Evolutionary conservation across 805 yeast genomes (phyloP), one percentile per base, ranked within the genome.

Genomic region (Zygotorulaspora sp.): DNA sequence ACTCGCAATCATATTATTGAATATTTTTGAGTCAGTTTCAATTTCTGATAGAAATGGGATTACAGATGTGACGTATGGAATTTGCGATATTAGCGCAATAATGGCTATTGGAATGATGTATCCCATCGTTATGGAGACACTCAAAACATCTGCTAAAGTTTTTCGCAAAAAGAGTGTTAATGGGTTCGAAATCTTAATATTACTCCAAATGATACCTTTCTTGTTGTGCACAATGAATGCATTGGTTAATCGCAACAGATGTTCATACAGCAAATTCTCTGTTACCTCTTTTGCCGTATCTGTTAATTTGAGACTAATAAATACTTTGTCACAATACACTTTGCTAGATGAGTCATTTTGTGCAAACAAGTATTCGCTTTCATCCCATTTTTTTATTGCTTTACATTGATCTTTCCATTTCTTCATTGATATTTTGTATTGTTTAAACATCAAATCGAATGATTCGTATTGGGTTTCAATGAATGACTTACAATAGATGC

Each of bases 61-160:
- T 32, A 81, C 62, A 17, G 71, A 68, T 0, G 81, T 72, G 32
- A 84, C 56, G 44, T 78, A 72, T 0, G 89, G 85, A 2, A 80
- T 65, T 49, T 87, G 95, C 0, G 94, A 77, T 0, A 88, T 62
- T 20, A 86, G 62, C 0, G 90, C 88, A 12, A 86, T 77, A 41
- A 83, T 70, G 0, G 95, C 86, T 1, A 87, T 90, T 0, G 96
- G 96, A 1, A 87, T 58, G 1, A 86, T 84, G 80, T 95, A 88
- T 1, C 76, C 74, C 13, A 75, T 44, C 4, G 81, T 78, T 1
- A 85, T 62, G 1, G 68, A 43, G 6, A 75, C 55, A 38, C 78
- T 67, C 11, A 74, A 24, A 3, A 71, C 32, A 18, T 70, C 71
- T 0, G 82, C 78, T 4, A 68, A 25, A 2, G 67, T 53, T 11